A percentile compares a stretch with the other conserved stretches of the same genome.
phyloP scores from a whole-genome alignment of 2,329 filamentous ascomycete species.

The Capronia coronata region DNA sequence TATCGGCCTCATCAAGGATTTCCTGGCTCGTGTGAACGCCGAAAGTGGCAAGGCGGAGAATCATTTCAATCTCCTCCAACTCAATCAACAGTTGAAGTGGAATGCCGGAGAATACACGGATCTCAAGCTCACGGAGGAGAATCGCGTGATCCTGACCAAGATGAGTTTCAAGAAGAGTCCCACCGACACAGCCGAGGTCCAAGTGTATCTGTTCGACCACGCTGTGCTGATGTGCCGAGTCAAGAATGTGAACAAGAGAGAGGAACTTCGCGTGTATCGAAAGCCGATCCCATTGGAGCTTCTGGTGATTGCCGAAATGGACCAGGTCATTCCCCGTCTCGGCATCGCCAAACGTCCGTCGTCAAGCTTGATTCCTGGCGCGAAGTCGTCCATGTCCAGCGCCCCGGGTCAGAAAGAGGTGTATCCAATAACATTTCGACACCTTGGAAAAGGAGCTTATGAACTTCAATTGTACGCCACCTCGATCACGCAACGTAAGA shows the following conservation, averaged over 20 bases:
- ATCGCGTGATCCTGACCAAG: conserved; percentile 89
- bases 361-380: conserved; percentile 67
- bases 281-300: conserved; percentile 93
- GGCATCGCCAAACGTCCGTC: conserved; percentile 81
- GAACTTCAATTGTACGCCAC: conserved; percentile 83
- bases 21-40: conserved; percentile 80
- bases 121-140: conserved; percentile 87
- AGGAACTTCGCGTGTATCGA: conserved; percentile 91
- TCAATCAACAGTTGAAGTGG: conserved; percentile 90
- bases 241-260: conserved; percentile 85
- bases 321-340: conserved; percentile 77
- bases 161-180: conserved; percentile 87
- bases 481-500: conserved; percentile 78
- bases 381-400: conserved; percentile 45
- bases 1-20: conserved; percentile 75
- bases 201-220: conserved; percentile 93
- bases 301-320: conserved; percentile 92
- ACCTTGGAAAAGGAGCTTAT: conserved; percentile 92
- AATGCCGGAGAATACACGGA: conserved; percentile 85
- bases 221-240: conserved; percentile 84
- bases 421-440: conserved; percentile 91
- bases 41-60: conserved; percentile 98
- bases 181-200: conserved; percentile 81
- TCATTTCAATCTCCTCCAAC: conserved; percentile 85
- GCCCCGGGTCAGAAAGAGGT: conserved; percentile 59